Evolutionary conservation across 257 asterid species (phyloP).

Genomic region (Petunia secreta): DNA sequence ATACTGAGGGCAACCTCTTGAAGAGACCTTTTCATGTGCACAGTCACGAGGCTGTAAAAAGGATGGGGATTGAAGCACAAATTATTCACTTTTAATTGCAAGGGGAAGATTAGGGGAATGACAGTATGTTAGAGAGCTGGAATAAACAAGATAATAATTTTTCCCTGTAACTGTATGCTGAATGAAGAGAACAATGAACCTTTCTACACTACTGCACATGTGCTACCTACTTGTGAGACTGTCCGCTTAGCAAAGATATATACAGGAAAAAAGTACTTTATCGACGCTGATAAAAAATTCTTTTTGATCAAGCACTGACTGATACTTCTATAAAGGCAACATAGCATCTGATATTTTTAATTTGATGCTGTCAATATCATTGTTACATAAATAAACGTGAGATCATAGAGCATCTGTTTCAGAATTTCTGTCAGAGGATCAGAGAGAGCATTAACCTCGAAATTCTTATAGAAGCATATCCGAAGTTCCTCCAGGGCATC

Average conservation of each 20-base stretch:
- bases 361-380: background rate
- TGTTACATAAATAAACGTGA: background rate
- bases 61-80: background rate
- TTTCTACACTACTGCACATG: background rate
- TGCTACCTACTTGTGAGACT: constrained; percentile 1
- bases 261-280: background rate
- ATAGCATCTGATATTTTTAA: background rate
- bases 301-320: constrained; percentile 6
- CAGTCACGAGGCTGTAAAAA: constrained; percentile 30
- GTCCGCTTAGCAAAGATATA: constrained; percentile 7
- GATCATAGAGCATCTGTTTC: constrained; percentile 11
- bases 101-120: constrained; percentile 4
- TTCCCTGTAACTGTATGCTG: constrained; percentile 3
- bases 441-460: constrained; percentile 56
- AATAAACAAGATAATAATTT: background rate
- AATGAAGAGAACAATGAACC: background rate
- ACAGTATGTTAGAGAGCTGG: background rate
- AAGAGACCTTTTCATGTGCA: constrained; percentile 17
- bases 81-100: background rate
- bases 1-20: constrained; percentile 59
- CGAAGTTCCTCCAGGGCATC: constrained; percentile 81
- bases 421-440: background rate
- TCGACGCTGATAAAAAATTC: constrained; percentile 1
- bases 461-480: constrained; percentile 83
- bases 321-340: background rate